These are phyloP conservation scores for Linderina pennispora DNA, from an alignment of 192 early-diverging fungal genomes.

Conservation along the genomic window DNA sequence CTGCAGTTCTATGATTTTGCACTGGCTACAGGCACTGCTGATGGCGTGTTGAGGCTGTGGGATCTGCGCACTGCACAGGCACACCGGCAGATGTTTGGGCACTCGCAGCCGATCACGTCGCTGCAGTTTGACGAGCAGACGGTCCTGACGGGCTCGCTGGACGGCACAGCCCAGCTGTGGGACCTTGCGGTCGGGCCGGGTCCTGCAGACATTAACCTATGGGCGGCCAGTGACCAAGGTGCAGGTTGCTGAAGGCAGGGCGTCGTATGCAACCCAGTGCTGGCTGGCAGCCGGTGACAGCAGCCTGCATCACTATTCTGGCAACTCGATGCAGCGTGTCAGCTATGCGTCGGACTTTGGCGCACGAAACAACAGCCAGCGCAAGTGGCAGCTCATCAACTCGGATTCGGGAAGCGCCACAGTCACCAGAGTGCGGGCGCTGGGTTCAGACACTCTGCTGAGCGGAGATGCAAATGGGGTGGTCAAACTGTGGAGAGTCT, in stretches of 20 bases:
- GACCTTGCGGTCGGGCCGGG: constrained; percentile 64
- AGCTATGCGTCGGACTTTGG: constrained; percentile 47
- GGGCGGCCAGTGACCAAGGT: constrained; percentile 45
- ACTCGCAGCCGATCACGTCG: constrained; percentile 54
- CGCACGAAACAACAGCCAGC: constrained; percentile 38
- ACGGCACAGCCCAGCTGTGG: constrained; percentile 65
- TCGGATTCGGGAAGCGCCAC: neutral
- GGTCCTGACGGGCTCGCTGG: constrained; percentile 66
- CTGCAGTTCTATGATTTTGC: constrained; percentile 71
- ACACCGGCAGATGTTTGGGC: constrained; percentile 65
- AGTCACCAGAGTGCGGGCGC: constrained; percentile 7
- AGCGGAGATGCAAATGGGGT: constrained; percentile 59
- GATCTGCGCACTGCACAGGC: constrained; percentile 69
- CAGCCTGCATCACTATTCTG: constrained; percentile 51
- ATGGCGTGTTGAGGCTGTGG: constrained; percentile 73
- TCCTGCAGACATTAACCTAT: constrained; percentile 53
- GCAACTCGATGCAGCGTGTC: constrained; percentile 55
- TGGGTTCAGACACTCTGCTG: constrained; percentile 27
- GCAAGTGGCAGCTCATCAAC: constrained; percentile 12
- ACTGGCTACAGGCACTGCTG: constrained; percentile 65
- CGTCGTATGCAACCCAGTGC: constrained; percentile 54
- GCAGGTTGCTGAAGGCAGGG: constrained; percentile 10
- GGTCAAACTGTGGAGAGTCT: constrained; percentile 61
- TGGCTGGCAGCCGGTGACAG: constrained; percentile 48
- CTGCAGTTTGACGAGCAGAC: constrained; percentile 64